Conservation (phyloP, 2,329 filamentous ascomycete species). For the Monilinia fructigena region DNA sequence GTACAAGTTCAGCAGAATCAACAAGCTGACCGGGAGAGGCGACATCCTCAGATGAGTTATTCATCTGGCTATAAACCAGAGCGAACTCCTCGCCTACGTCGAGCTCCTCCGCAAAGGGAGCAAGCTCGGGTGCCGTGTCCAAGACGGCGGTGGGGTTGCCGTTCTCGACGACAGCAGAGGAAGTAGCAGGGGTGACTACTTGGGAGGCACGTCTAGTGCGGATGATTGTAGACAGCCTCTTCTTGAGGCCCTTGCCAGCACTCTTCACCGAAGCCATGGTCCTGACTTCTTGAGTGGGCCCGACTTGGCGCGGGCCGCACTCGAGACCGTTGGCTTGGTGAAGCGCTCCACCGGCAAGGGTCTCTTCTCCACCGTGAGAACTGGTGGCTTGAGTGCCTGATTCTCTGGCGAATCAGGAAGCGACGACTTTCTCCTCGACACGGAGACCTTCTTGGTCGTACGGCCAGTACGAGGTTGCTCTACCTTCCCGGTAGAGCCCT, state of each 20-base stretch:
- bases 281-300: neutral
- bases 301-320: neutral
- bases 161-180: no score
- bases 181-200: no score
- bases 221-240: conserved; percentile 18
- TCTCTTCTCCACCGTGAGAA: conserved; percentile 1
- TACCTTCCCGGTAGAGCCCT: neutral
- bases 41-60: neutral
- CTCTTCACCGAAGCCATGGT: conserved; percentile 17
- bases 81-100: conserved; percentile 4
- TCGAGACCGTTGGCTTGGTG: conserved; percentile 8
- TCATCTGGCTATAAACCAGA: neutral
- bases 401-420: conserved; percentile 8
- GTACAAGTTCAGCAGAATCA: neutral
- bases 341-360: neutral
- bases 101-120: neutral
- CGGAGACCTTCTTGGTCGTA: neutral
- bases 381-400: neutral
- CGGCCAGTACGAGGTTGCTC: neutral
- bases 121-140: neutral
- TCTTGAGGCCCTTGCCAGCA: conserved; percentile 21
- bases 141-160: neutral
- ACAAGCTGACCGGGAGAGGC: neutral
- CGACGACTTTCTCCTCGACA: neutral
- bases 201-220: neutral